phyloP scores from a whole-genome alignment of 805 yeast genomes.

The Priceomyces carsonii region DNA sequence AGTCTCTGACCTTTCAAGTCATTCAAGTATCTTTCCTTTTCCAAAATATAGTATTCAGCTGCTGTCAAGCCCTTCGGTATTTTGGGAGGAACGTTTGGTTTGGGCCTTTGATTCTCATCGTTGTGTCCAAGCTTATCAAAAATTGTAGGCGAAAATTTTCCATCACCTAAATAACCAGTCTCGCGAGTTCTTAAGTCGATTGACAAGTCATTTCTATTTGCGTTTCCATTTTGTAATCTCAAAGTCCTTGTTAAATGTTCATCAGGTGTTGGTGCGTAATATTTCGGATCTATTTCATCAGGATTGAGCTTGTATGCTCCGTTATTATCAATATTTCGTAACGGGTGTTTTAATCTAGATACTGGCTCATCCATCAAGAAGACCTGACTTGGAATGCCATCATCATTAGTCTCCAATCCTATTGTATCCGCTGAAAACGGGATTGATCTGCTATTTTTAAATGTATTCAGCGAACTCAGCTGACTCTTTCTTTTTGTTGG shows the following conservation, averaged over 20 bases:
- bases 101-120: constrained; percentile 28
- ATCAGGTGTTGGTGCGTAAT: constrained; percentile 50
- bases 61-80: constrained; percentile 44
- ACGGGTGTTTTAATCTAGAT: constrained; percentile 26
- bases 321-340: constrained; percentile 12
- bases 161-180: constrained; percentile 45
- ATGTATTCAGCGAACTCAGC: not conserved
- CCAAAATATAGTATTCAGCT: constrained; percentile 42
- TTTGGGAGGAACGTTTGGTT: constrained; percentile 46
- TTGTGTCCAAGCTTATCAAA: constrained; percentile 29
- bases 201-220: constrained; percentile 17
- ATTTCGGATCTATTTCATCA: constrained; percentile 35
- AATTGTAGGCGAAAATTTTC: constrained; percentile 37
- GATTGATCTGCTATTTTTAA: no score
- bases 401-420: constrained; percentile 29
- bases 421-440: constrained; percentile 47
- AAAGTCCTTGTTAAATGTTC: constrained; percentile 33
- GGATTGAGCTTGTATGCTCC: constrained; percentile 20
- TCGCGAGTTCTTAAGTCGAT: constrained; percentile 31
- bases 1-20: constrained; percentile 39
- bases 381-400: constrained; percentile 33
- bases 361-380: constrained; percentile 36
- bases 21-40: constrained; percentile 37
- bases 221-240: constrained; percentile 22
- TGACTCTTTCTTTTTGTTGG: constrained; percentile 1